Evolutionary conservation across 108 stramenopile genomes (phyloP).

Genomic region (Fragilariopsis cylindrus): DNA sequence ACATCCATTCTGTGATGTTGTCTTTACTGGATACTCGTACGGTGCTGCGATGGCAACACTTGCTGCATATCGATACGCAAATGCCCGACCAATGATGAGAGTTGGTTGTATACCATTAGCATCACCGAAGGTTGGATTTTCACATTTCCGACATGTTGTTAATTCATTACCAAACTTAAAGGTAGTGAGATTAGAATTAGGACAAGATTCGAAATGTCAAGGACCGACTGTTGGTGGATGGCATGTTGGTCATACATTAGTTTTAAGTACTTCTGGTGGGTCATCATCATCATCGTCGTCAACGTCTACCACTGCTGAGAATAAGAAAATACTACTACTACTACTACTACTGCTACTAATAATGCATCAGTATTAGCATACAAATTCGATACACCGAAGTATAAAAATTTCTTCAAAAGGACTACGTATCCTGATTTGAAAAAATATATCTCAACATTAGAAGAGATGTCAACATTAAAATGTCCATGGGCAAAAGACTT

Average conservation of each 20-base stretch:
- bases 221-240: conserved; percentile 37
- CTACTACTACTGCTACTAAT: conserved; percentile 18
- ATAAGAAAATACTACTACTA: conserved; percentile 13
- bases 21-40: conserved; percentile 75
- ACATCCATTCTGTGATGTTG: conserved; percentile 78
- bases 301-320: neutral
- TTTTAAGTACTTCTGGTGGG: conserved; percentile 23
- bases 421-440: conserved; percentile 42
- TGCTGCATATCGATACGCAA: conserved; percentile 63
- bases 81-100: conserved; percentile 51
- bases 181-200: conserved; percentile 62
- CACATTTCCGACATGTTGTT: conserved; percentile 55
- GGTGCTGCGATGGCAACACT: conserved; percentile 70
- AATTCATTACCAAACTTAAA: conserved; percentile 75
- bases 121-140: conserved; percentile 66
- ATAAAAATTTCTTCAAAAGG: conserved; percentile 40
- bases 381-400: conserved; percentile 47
- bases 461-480: conserved; percentile 44
- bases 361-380: conserved; percentile 41
- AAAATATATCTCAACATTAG: conserved; percentile 51
- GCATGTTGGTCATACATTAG: conserved; percentile 65
- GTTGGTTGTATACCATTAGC: conserved; percentile 61
- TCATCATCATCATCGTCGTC: neutral
- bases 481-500: conserved; percentile 59
- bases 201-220: conserved; percentile 51